Base-by-base conservation (phyloP, 441 rosid genomes). In the Lepidium campestre region DNA sequence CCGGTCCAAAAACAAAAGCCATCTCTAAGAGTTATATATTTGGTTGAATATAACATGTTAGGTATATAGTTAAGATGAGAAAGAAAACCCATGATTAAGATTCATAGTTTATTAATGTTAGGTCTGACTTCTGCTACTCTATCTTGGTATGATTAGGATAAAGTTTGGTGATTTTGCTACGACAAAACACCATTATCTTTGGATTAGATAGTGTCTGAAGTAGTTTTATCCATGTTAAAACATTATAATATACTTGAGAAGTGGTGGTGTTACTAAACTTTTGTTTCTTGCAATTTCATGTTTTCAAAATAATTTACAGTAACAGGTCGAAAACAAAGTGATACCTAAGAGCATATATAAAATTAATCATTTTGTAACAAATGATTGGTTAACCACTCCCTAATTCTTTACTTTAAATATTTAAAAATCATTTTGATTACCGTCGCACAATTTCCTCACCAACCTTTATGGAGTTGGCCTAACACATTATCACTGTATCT, bases 321-420 rank as follows among this genome's bases (percentile, higher is more conserved):
- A 19, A 19, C 34, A 18, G 47, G 57, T 36, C 32, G 75, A 72
- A 72, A 65, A 60, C 71, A 65, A 65, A 57, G 66, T 57, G 47
- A 7, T 41, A 72, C 76, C 76, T 65, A 65, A 41, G 46, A 57
- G 65, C 65, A 71, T 27, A 57, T 64, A 47, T 64, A 64, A 47
- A 71, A 31, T 64, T 39, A 48, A 22, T 1, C 40, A 13, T 37
- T 19, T 45, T 48, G 11, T 4, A 39, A 57, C 75, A 57, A 9
- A 71, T 63, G 63, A 64, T 54, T 40, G 70, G 10, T 57, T 64
- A 64, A 57, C 70, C 60, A 56, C 60, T 71, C 59, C 42, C 65
- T 18, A 36, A 2, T 47, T 48, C 20, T n/a, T 25, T n/a, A 17
- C 12, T 53, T 34, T 37, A 45, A 9, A 13, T 58, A 29, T 27